Conservation (phyloP, 2,329 filamentous ascomycete species). For the Ceratocystis variospora region DNA sequence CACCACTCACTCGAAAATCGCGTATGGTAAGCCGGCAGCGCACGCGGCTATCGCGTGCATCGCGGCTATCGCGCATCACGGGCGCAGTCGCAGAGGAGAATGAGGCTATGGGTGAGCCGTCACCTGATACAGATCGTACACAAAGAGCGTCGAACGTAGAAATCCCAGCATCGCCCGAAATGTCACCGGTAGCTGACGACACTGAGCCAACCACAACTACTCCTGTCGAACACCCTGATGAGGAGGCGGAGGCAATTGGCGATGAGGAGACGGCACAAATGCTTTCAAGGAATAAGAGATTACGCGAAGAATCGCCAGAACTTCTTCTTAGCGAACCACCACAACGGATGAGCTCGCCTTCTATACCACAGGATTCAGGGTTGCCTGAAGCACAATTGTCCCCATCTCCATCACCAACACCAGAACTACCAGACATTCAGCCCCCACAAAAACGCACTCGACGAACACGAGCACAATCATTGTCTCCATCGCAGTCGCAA, state of each 20-base stretch:
- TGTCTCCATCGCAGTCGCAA: constrained; percentile 11
- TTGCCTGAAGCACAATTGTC: not conserved
- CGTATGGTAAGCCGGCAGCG: constrained; percentile 19
- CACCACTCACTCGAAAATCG: constrained; percentile 33
- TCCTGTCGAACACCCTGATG: constrained; percentile 21
- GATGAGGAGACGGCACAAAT: constrained; percentile 27
- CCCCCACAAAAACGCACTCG: constrained; percentile 20
- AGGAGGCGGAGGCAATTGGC: constrained; percentile 31
- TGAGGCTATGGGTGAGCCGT: constrained; percentile 26
- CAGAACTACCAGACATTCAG: constrained; percentile 21
- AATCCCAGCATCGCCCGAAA: constrained; percentile 20
- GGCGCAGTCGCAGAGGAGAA: constrained; percentile 12
- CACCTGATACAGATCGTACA: constrained; percentile 23
- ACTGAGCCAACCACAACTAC: constrained; percentile 22
- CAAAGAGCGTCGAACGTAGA: not conserved
- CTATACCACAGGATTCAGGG: not conserved
- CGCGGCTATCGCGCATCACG: constrained; percentile 9
- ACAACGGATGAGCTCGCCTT: not conserved
- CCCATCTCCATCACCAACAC: constrained; percentile 6
- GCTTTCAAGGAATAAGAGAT: constrained; percentile 25
- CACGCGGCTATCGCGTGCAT: constrained; percentile 4
- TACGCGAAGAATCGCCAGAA: constrained; percentile 11
- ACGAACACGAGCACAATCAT: constrained; percentile 18
- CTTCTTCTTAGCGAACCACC: constrained; percentile 9
- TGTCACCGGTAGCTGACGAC: constrained; percentile 4